phyloP scores from a whole-genome alignment of 2,329 filamentous ascomycete genomes.

The Elsinoe fawcettii region DNA sequence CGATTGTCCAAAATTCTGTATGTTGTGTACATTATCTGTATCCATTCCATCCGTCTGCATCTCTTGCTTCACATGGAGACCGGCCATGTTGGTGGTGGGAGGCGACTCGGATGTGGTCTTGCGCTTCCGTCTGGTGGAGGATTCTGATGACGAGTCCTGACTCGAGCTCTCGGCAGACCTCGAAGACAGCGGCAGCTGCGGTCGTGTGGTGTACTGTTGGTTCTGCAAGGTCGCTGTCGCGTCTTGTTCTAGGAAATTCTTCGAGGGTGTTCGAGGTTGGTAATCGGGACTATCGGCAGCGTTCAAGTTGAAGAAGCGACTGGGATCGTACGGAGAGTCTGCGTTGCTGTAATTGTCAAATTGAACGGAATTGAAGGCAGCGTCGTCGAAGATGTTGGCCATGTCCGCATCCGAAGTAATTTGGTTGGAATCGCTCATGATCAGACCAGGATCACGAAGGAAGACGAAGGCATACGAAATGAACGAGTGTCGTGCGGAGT shows the following conservation, averaged over 20 bases:
- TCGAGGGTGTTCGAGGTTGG: conserved; percentile 25
- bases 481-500: conserved; percentile 9
- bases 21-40: conserved; percentile 20
- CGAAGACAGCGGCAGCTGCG: conserved; percentile 21
- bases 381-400: conserved; percentile 25
- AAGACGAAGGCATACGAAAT: conserved; percentile 9
- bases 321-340: conserved; percentile 24
- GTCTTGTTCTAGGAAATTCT: conserved; percentile 22
- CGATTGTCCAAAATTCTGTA: conserved; percentile 25
- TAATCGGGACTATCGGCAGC: conserved; percentile 24
- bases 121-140: conserved; percentile 34
- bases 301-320: conserved; percentile 26
- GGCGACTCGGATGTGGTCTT: conserved; percentile 35
- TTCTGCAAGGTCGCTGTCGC: conserved; percentile 17
- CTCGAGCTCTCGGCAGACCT: conserved; percentile 34
- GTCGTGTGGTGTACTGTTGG: conserved; percentile 19
- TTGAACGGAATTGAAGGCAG: conserved; percentile 22
- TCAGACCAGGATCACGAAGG: not conserved
- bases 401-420: conserved; percentile 19
- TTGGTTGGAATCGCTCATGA: conserved; percentile 13
- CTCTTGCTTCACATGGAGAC: conserved; percentile 24
- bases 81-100: conserved; percentile 20
- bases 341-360: conserved; percentile 23
- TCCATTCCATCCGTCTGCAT: conserved; percentile 23
- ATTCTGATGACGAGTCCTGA: conserved; percentile 37